Percentiles rank a stretch among this genome's conserved stretches.
Evolutionary conservation across 2,329 filamentous ascomycete genomes (phyloP).

Genomic region (Pezicula radicicola): DNA sequence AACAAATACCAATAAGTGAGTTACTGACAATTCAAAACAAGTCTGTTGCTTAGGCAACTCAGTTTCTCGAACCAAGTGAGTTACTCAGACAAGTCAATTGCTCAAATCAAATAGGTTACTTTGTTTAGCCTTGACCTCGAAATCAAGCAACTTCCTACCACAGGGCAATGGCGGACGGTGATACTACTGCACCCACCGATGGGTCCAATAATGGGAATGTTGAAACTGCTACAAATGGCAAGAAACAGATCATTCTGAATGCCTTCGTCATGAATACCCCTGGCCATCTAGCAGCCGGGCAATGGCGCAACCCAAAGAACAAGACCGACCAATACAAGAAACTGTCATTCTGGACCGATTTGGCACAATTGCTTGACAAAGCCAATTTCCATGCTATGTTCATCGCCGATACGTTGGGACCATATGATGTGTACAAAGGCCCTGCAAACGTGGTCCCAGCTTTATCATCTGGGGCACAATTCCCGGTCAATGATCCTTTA

Average conservation of each 20-base stretch:
- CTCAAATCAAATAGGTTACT: too few relatives aligned
- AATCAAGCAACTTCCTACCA: too few relatives aligned
- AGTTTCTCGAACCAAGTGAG: too few relatives aligned
- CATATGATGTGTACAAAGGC: conserved; percentile 68
- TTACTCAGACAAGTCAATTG: too few relatives aligned
- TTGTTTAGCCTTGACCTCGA: too few relatives aligned
- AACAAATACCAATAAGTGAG: too few relatives aligned
- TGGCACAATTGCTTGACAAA: conserved; percentile 57
- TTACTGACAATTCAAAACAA: too few relatives aligned
- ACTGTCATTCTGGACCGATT: conserved; percentile 56
- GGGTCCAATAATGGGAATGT: background rate
- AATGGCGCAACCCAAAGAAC: conserved; percentile 64
- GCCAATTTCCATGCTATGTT: conserved; percentile 66
- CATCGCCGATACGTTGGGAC: conserved; percentile 64
- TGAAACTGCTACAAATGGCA: conserved; percentile 1
- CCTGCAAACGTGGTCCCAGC: conserved; percentile 57
- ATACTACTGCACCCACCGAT: background rate
- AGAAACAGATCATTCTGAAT: conserved; percentile 46
- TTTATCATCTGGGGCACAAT: conserved; percentile 61
- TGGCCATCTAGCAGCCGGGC: conserved; percentile 51
- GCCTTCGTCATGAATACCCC: conserved; percentile 47
- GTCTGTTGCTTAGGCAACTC: too few relatives aligned
- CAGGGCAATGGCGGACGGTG: background rate
- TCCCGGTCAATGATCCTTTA: conserved; percentile 67
- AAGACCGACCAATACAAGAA: conserved; percentile 59